Base-by-base conservation (phyloP, 805 yeast species). In the Huiozyma naganishii region DNA sequence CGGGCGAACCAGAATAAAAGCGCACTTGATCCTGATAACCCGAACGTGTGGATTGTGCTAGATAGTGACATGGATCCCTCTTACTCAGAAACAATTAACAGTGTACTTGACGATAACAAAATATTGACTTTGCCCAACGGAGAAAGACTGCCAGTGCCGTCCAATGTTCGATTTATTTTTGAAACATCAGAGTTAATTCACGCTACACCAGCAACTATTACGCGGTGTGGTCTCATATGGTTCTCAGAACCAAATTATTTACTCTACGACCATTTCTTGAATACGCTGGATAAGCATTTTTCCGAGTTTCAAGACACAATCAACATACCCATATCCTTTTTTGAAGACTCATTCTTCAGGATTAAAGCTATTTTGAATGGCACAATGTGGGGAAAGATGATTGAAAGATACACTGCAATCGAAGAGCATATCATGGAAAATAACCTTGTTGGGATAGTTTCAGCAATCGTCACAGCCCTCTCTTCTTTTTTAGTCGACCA, bases 31-130 rank as follows among this genome's bases (percentile, higher is more conserved):
- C 23, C 23, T 17, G 73, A 70, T 3, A 79, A 79, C 48, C 50
- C 73, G 11, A 65, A 83, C 37, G 70, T 79, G 11, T 88, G 95
- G 92, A 72, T 90, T 46, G 72, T 89, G 0, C 83, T 90, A 56
- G 97, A 90, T 62, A 94, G 97, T 35, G 95, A 87, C 52, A 75
- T 90, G 32, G 97, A 90, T 57, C 97, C 97, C 0, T 79, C 77
- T 35, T 90, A 97, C 95, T 86, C 86, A 1, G 97, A 90, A 54
- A 82, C 83, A 44, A 66, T 90, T 50, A 90, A 90, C 65, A 83
- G 95, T 65, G 92, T 88, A 7, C 68, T 90, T 12, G 97, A 90
- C 62, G 97, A 90, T 51, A 90, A 88, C 62, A 78, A 75, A 49
- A 50, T 83, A 1, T 62, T 90, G 36, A 88, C 97, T 0, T 66